Percentiles rank a stretch among this genome's conserved stretches.
Evolutionary conservation across 1,284 basidiomycete genomes (phyloP).

Genomic region (Salmacisia buchloeana): DNA sequence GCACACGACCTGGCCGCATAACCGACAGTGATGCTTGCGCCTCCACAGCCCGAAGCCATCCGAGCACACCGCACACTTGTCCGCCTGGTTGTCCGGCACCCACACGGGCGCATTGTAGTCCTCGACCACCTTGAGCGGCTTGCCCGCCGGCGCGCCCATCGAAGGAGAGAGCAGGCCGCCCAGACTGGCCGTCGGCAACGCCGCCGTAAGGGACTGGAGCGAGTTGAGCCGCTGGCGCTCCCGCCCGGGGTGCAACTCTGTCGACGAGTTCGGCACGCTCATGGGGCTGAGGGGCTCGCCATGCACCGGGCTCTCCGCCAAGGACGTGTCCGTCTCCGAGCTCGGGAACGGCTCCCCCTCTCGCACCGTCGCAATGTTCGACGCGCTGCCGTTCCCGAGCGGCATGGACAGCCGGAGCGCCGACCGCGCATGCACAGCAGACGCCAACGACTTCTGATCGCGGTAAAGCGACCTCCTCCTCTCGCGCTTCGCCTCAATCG

Average conservation of each 20-base stretch:
- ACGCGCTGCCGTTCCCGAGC: not conserved
- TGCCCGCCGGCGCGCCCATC: not conserved
- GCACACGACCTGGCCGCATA: conserved; percentile 84
- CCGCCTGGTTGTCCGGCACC: conserved; percentile 78
- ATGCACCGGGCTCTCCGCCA: not conserved
- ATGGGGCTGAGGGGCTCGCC: not conserved
- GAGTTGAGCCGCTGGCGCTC: not conserved
- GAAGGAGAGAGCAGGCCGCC: not conserved
- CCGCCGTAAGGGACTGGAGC: conserved; percentile 3
- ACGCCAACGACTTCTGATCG: not conserved
- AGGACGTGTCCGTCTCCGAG: not conserved
- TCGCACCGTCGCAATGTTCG: not conserved
- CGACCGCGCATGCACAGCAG: not conserved
- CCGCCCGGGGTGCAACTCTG: not conserved
- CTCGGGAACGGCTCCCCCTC: conserved; percentile 6
- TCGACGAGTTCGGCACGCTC: not conserved
- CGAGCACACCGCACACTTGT: conserved; percentile 75
- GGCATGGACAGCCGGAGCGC: not conserved
- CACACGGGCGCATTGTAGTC: conserved; percentile 86
- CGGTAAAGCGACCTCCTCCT: conserved; percentile 11
- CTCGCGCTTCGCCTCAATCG: conserved; percentile 38
- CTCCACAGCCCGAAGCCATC: conserved; percentile 72
- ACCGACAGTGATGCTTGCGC: conserved; percentile 78
- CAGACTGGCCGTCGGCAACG: not conserved
- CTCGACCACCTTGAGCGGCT: conserved; percentile 58